Evolutionary conservation across 1,284 basidiomycete genomes (phyloP).

Genomic region (Ustilago xerochloae): DNA sequence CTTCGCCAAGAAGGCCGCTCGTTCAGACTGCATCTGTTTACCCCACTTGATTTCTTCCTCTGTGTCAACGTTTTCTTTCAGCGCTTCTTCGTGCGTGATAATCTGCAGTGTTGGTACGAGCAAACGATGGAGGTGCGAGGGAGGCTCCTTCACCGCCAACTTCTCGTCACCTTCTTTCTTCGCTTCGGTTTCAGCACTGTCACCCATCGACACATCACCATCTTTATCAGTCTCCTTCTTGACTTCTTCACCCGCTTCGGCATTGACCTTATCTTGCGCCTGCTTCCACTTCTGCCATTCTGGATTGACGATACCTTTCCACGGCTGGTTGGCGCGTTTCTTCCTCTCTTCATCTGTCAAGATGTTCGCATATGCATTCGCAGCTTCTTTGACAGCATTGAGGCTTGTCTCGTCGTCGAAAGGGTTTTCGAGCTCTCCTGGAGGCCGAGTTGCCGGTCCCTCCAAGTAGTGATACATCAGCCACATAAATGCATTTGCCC

Average conservation of each 20-base stretch:
- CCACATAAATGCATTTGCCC: conserved; percentile 64
- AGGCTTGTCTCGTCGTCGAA: conserved; percentile 58
- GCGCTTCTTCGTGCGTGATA: conserved; percentile 39
- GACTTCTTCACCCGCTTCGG: conserved; percentile 19
- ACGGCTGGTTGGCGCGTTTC: conserved; percentile 43
- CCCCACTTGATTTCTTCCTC: conserved; percentile 65
- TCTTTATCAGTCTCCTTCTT: conserved; percentile 38
- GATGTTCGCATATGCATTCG: conserved; percentile 35
- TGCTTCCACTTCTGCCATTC: conserved; percentile 55
- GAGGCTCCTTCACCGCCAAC: conserved; percentile 48
- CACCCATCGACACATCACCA: conserved; percentile 39
- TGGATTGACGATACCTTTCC: conserved; percentile 59
- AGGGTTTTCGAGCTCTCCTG: conserved; percentile 56
- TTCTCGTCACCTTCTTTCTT: conserved; percentile 4
- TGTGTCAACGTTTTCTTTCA: conserved; percentile 61
- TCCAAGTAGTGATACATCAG: conserved; percentile 66
- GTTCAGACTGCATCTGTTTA: conserved; percentile 61
- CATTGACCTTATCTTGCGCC: conserved; percentile 23
- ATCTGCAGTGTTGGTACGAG: conserved; percentile 48
- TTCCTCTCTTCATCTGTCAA: conserved; percentile 39
- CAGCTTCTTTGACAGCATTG: conserved; percentile 37
- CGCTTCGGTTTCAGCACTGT: conserved; percentile 13
- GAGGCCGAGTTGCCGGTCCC: conserved; percentile 54
- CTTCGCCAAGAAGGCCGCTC: conserved; percentile 59
- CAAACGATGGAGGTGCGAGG: conserved; percentile 49